phyloP scores from a whole-genome alignment of 768 basidiomycete species.

The Mycena filopes region DNA sequence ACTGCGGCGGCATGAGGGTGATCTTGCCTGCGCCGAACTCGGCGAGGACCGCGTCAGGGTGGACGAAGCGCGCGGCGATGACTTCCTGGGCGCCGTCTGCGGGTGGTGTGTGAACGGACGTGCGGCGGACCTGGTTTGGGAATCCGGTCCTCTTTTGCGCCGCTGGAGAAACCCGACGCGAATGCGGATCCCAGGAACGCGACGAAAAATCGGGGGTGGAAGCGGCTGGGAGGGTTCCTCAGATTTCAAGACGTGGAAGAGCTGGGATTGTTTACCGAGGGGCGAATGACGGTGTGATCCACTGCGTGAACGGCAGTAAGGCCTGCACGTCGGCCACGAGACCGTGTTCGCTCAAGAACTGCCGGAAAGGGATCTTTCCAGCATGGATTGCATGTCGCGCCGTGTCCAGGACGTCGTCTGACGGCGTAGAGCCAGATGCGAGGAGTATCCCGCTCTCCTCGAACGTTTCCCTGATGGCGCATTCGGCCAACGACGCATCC shows the following conservation, averaged over 20 bases:
- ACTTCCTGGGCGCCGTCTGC: conserved; percentile 78
- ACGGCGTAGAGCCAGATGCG: conserved; percentile 52
- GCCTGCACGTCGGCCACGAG: conserved; percentile 57
- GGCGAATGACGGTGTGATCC: conserved; percentile 72
- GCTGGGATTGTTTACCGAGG: conserved; percentile 54
- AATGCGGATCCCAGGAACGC: conserved; percentile 62
- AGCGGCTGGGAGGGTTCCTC: conserved; percentile 59
- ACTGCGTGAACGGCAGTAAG: conserved; percentile 79
- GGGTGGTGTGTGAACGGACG: not conserved
- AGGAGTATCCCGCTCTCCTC: conserved; percentile 79
- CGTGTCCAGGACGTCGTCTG: conserved; percentile 57
- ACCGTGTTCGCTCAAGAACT: conserved; percentile 59
- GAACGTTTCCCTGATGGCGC: conserved; percentile 81
- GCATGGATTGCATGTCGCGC: conserved; percentile 68
- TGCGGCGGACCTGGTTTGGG: conserved; percentile 62
- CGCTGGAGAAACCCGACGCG: conserved; percentile 61
- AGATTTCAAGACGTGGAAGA: conserved; percentile 10
- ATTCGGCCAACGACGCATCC: conserved; percentile 65
- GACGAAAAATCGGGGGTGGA: conserved; percentile 77
- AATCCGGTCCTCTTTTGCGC: conserved; percentile 64
- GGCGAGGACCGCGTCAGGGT: conserved; percentile 61
- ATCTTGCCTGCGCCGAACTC: conserved; percentile 64
- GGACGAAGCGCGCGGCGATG: conserved; percentile 72
- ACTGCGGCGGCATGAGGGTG: conserved; percentile 80
- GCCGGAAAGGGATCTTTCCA: conserved; percentile 58